These are phyloP conservation scores for Botrytis porri DNA, from an alignment of 2,329 filamentous ascomycete genomes.

Conservation along the genomic window DNA sequence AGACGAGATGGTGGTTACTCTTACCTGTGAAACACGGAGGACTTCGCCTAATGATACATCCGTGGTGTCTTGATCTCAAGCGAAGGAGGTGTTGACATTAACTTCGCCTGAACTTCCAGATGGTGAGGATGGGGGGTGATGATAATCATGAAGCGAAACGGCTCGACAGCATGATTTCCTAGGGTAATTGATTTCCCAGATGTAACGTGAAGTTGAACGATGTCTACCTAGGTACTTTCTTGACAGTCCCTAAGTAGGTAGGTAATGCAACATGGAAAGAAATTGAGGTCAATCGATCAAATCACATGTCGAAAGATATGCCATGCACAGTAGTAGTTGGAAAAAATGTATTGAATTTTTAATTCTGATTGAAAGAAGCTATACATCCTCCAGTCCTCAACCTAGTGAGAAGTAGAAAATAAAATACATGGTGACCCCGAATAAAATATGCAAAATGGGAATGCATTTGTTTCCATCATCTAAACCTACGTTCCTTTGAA, in stretches of 20 bases:
- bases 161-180: neutral
- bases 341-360: neutral
- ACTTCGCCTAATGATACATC: slow-evolving; percentile 10
- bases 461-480: slow-evolving; percentile 24
- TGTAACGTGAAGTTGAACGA: neutral
- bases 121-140: slow-evolving; percentile 9
- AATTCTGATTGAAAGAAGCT: neutral
- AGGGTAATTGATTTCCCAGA: neutral
- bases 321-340: neutral
- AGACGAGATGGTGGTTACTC: neutral
- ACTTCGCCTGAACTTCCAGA: slow-evolving; percentile 27
- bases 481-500: slow-evolving; percentile 29
- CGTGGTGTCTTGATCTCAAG: slow-evolving; percentile 4
- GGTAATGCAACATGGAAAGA: neutral
- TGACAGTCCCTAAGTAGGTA: neutral
- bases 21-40: neutral
- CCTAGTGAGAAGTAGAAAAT: neutral
- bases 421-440: neutral
- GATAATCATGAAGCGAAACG: slow-evolving; percentile 5
- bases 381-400: neutral
- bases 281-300: neutral
- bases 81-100: slow-evolving; percentile 3
- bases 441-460: neutral
- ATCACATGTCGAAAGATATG: neutral
- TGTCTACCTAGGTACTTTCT: neutral